These are phyloP conservation scores for Erythrophleum fordii DNA, from an alignment of 306 rosid species.

Conservation along the genomic window DNA sequence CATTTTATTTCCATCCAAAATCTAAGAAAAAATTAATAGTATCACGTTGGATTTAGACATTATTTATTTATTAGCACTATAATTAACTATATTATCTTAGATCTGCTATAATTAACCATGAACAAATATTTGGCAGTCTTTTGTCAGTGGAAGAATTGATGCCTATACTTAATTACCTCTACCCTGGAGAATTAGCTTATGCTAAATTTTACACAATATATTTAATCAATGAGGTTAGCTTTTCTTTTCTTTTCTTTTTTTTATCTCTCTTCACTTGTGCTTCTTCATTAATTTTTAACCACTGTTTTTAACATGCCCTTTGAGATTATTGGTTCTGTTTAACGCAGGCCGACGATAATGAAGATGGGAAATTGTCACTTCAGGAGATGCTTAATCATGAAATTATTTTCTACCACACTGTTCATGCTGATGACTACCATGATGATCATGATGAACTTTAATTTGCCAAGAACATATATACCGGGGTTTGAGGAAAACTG, in stretches of 20 bases:
- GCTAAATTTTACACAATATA: conserved; percentile 62
- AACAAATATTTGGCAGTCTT: conserved; percentile 40
- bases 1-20: no score
- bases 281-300: not conserved
- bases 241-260: not conserved
- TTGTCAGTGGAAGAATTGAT: conserved; percentile 68
- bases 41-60: no score
- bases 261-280: not conserved
- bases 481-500: not conserved
- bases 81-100: no score
- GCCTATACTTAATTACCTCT: conserved; percentile 59
- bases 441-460: conserved; percentile 52
- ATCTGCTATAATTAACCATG: conserved; percentile 6
- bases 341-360: conserved; percentile 72
- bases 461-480: not conserved
- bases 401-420: conserved; percentile 50
- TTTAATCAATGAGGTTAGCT: conserved; percentile 68
- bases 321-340: not conserved
- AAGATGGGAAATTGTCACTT: conserved; percentile 59
- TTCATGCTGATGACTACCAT: conserved; percentile 35
- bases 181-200: conserved; percentile 76
- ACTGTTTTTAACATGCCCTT: not conserved
- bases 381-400: conserved; percentile 78
- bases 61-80: no score
- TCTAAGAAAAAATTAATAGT: no score